Percentiles rank a stretch among this genome's conserved stretches.
phyloP scores from a whole-genome alignment of 1,284 basidiomycete genomes.

The Pyrrhoderma noxium region DNA sequence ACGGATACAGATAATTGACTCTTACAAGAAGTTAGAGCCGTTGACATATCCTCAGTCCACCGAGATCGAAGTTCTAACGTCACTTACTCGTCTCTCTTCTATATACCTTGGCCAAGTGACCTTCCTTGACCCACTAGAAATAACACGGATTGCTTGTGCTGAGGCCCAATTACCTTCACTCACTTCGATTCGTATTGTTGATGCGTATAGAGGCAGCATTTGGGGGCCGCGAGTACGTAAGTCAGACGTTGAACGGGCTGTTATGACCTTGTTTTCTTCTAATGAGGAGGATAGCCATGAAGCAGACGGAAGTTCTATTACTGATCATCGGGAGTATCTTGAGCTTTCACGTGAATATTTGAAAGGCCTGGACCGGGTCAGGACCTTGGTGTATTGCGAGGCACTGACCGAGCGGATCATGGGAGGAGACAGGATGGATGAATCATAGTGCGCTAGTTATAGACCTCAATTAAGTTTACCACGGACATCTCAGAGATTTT shows the following conservation, averaged over 20 bases:
- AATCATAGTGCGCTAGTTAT: no score
- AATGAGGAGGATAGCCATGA: background rate
- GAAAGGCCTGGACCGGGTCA: slow-evolving; percentile 27
- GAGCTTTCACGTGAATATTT: background rate
- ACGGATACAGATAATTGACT: no score
- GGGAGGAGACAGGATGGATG: slow-evolving; percentile 45
- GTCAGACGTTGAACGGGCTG: slow-evolving; percentile 34
- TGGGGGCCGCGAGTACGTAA: slow-evolving; percentile 42
- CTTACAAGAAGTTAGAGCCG: no score
- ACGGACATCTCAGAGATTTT: no score
- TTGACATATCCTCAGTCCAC: no score
- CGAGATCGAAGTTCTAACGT: no score
- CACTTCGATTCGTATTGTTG: slow-evolving; percentile 37
- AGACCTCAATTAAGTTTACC: no score
- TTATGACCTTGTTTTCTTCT: background rate
- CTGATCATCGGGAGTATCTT: no score
- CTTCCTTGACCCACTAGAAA: slow-evolving; percentile 33
- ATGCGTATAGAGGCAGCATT: slow-evolving; percentile 48
- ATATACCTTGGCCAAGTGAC: slow-evolving; percentile 44
- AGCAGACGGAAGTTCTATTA: no score
- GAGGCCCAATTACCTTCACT: slow-evolving; percentile 26
- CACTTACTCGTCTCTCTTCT: no score
- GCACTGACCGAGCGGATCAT: slow-evolving; percentile 45
- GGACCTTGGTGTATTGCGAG: slow-evolving; percentile 39
- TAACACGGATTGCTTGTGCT: slow-evolving; percentile 34